Percentiles rank a stretch among this genome's conserved stretches.
phyloP scores from a whole-genome alignment of 495 filamentous ascomycete genomes.

The Aspergillus wentii region DNA sequence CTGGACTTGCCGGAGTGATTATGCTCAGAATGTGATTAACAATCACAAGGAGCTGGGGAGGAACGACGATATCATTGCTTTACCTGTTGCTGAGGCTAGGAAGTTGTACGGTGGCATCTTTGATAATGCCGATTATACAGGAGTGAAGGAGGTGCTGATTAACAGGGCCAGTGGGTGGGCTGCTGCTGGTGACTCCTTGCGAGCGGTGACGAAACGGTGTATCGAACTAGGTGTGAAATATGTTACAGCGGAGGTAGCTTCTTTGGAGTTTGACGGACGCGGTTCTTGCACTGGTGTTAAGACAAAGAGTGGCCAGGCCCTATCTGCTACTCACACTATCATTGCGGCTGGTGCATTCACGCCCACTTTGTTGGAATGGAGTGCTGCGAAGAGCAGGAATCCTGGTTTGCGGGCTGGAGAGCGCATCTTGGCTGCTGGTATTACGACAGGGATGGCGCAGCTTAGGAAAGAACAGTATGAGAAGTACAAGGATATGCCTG shows the following conservation, averaged over 20 bases:
- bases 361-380: constrained; percentile 51
- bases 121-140: constrained; percentile 47
- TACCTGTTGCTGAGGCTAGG: constrained; percentile 39
- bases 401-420: constrained; percentile 42
- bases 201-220: constrained; percentile 38
- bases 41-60: constrained; percentile 46
- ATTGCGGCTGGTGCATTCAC: constrained; percentile 57
- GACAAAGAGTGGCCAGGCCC: constrained; percentile 29
- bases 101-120: constrained; percentile 47
- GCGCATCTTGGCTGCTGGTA: constrained; percentile 51
- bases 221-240: constrained; percentile 49
- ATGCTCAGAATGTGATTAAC: constrained; percentile 40
- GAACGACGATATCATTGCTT: constrained; percentile 29
- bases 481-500: constrained; percentile 30
- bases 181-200: constrained; percentile 51
- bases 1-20: constrained; percentile 36
- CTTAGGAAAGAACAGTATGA: constrained; percentile 21
- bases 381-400: constrained; percentile 37
- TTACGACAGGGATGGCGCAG: constrained; percentile 45
- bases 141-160: constrained; percentile 41
- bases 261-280: constrained; percentile 36
- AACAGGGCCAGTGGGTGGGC: constrained; percentile 58
- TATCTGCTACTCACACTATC: constrained; percentile 43
- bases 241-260: constrained; percentile 39
- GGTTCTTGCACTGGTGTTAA: constrained; percentile 43